Conservation (phyloP, 352 stramenopile genomes). For the Elongisporangium undulatum region DNA sequence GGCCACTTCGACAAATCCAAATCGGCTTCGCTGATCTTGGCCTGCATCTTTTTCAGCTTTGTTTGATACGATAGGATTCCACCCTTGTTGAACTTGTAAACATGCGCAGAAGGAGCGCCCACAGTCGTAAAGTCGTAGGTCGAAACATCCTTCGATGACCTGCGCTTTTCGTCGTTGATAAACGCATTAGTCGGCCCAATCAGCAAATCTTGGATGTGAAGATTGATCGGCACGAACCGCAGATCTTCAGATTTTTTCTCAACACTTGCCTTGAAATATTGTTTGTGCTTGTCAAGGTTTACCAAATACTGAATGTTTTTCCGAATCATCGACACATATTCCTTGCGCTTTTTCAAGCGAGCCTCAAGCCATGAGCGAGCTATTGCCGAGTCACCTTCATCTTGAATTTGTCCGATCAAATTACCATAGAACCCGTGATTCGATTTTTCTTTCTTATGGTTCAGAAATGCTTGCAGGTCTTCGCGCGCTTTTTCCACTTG, state of each 20-base stretch:
- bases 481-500: conserved; percentile 74
- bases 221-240: conserved; percentile 84
- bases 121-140: conserved; percentile 86
- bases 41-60: conserved; percentile 78
- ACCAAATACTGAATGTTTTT: conserved; percentile 86
- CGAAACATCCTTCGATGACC: conserved; percentile 76
- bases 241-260: conserved; percentile 82
- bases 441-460: conserved; percentile 83
- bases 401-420: conserved; percentile 85
- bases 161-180: conserved; percentile 75
- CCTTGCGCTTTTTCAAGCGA: conserved; percentile 69
- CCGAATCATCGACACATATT: conserved; percentile 76
- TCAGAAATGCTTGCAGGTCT: conserved; percentile 77
- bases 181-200: conserved; percentile 82
- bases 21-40: conserved; percentile 64
- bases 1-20: conserved; percentile 74
- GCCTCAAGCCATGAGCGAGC: conserved; percentile 79
- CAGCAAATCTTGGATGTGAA: conserved; percentile 84
- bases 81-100: conserved; percentile 87
- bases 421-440: conserved; percentile 82
- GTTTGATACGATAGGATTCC: conserved; percentile 79
- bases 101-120: conserved; percentile 72
- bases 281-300: conserved; percentile 85
- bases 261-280: conserved; percentile 87
- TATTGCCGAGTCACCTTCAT: conserved; percentile 73